These are phyloP conservation scores for Canariomyces notabilis DNA, from an alignment of 2,329 filamentous ascomycete genomes.

Conservation along the genomic window DNA sequence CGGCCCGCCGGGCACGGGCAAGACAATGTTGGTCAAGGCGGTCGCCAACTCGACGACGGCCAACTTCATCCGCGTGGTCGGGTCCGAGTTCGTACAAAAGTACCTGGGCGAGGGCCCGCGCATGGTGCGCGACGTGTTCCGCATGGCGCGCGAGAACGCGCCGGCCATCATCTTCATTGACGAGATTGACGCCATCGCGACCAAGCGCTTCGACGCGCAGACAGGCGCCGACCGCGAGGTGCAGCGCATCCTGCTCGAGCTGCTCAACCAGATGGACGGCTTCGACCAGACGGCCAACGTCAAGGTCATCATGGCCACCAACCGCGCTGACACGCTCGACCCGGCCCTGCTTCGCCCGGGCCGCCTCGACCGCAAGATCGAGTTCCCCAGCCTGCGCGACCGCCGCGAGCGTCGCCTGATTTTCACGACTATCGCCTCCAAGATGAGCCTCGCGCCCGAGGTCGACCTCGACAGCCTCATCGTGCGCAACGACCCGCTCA, in stretches of 20 bases:
- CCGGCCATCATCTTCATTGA: conserved; percentile 99
- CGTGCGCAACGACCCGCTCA: conserved; percentile 91
- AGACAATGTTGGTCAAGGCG: conserved; percentile 97
- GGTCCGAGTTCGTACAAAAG: conserved; percentile 98
- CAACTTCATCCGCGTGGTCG: conserved; percentile 96
- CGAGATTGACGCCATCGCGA: conserved; percentile 97
- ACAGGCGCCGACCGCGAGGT: conserved; percentile 97
- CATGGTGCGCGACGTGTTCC: conserved; percentile 98
- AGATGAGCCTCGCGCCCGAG: conserved; percentile 96
- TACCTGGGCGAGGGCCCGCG: conserved; percentile 95
- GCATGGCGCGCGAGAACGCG: conserved; percentile 97
- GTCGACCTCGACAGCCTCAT: conserved; percentile 95
- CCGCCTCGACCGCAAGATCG: conserved; percentile 95
- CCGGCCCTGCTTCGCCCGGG: conserved; percentile 91
- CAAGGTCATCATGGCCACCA: conserved; percentile 99
- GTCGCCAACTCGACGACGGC: conserved; percentile 98
- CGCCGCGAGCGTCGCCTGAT: conserved; percentile 92
- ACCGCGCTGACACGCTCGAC: conserved; percentile 94
- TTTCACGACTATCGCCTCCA: conserved; percentile 92
- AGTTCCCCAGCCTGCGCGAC: conserved; percentile 93
- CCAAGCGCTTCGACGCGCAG: conserved; percentile 98
- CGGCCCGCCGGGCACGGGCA: conserved; percentile 90
- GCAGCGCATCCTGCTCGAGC: conserved; percentile 93
- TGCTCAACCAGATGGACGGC: conserved; percentile 99
- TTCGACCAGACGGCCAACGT: conserved; percentile 99